Conservation (phyloP, 441 rosid genomes). For the Melastoma candidum region DNA sequence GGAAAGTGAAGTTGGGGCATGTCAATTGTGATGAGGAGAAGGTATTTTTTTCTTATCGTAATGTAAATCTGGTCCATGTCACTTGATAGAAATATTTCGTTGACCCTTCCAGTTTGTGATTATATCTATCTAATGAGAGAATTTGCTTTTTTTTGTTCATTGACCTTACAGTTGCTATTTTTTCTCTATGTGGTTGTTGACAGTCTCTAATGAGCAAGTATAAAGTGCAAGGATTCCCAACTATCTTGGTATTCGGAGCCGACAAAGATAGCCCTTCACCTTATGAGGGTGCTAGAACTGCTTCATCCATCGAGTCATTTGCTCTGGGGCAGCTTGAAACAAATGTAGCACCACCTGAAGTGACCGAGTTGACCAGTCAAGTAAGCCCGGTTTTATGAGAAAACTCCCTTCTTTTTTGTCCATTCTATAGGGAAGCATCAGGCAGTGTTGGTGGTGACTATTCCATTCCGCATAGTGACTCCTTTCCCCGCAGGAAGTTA, state of each 20-base stretch:
- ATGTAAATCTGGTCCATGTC: background rate
- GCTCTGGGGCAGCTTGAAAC: constrained; percentile 79
- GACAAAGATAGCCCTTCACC: constrained; percentile 81
- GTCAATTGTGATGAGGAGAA: constrained; percentile 88
- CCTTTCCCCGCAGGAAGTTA: constrained; percentile 39
- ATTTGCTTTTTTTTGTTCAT: too few species aligned
- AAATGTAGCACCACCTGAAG: constrained; percentile 85
- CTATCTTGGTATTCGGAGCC: constrained; percentile 86
- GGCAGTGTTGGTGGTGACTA: constrained; percentile 5
- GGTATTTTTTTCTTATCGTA: constrained; percentile 29
- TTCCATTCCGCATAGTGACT: constrained; percentile 3
- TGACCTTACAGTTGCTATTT: too few species aligned
- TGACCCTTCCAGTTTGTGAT: too few species aligned
- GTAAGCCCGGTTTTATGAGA: constrained; percentile 28
- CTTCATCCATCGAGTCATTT: constrained; percentile 85
- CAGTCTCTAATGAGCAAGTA: constrained; percentile 98
- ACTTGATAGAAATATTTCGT: too few species aligned
- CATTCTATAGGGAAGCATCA: background rate
- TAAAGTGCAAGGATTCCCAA: constrained; percentile 98
- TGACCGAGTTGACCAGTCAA: constrained; percentile 68
- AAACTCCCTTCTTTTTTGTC: background rate
- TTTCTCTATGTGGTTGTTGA: constrained; percentile 18
- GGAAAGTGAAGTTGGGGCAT: constrained; percentile 96
- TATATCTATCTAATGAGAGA: too few species aligned
- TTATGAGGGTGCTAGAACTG: constrained; percentile 92